Percentiles rank a stretch among this genome's conserved stretches.
These are phyloP conservation scores for Geotrichum macrosporum DNA, from an alignment of 1,139 yeast genomes.

Conservation along the genomic window DNA sequence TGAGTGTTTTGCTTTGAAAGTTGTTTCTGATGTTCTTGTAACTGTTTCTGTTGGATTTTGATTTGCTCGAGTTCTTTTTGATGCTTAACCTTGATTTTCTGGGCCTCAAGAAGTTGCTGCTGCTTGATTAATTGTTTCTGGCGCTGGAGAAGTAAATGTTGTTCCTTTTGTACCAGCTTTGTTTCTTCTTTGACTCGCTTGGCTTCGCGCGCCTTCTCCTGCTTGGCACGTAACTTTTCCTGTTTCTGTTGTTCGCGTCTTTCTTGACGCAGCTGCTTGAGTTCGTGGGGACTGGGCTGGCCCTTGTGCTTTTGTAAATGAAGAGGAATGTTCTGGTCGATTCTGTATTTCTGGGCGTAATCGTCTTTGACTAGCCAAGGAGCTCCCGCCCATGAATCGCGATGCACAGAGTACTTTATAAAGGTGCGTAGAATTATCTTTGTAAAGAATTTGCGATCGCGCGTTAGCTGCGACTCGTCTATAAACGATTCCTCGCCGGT, in stretches of 20 bases:
- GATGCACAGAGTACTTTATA: constrained; percentile 73
- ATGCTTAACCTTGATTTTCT: constrained; percentile 13
- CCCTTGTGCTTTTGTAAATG: constrained; percentile 30
- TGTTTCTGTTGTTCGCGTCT: constrained; percentile 16
- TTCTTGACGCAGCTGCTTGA: constrained; percentile 19
- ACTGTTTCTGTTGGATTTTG: constrained; percentile 48
- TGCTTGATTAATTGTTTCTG: constrained; percentile 15
- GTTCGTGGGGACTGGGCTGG: constrained; percentile 22
- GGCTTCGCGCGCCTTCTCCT: constrained; percentile 19
- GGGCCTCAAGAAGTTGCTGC: constrained; percentile 15
- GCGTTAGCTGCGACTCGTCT: constrained; percentile 64
- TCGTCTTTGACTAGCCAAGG: constrained; percentile 94
- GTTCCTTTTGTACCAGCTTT: constrained; percentile 16
- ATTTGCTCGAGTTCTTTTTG: constrained; percentile 33
- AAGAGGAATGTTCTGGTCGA: constrained; percentile 37
- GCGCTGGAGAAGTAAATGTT: constrained; percentile 13
- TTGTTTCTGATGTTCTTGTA: constrained; percentile 9
- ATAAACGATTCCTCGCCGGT: constrained; percentile 54
- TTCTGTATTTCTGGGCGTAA: constrained; percentile 43
- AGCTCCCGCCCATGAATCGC: constrained; percentile 84
- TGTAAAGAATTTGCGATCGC: constrained; percentile 85
- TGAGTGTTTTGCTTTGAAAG: constrained; percentile 11
- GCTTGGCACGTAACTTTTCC: constrained; percentile 19
- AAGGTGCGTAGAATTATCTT: constrained; percentile 87
- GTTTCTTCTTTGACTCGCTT: constrained; percentile 21